A percentile compares a stretch with the other conserved stretches of the same genome.
Conservation (phyloP, 2,329 filamentous ascomycete species). For the Simplicillium aogashimaense region DNA sequence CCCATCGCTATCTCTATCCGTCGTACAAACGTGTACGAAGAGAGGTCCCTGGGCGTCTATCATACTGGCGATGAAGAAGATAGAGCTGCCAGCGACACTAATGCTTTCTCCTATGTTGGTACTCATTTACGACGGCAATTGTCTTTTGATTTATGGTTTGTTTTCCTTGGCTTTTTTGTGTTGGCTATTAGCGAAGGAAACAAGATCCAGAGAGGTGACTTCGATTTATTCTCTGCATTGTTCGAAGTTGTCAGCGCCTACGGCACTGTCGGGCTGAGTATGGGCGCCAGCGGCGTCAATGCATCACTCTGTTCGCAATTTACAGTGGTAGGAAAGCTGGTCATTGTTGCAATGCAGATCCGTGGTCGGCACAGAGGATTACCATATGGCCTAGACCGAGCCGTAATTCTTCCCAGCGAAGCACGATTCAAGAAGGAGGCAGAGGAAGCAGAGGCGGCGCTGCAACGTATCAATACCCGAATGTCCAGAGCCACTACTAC, state of each 20-base stretch:
- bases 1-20: constrained; percentile 94
- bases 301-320: constrained; percentile 80
- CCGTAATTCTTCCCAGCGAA: constrained; percentile 49
- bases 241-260: constrained; percentile 89
- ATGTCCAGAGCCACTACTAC: constrained; percentile 19
- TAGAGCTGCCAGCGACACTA: constrained; percentile 33
- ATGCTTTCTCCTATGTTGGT: constrained; percentile 73
- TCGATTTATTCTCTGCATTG: constrained; percentile 60
- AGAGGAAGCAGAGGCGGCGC: constrained; percentile 31
- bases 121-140: constrained; percentile 87
- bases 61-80: constrained; percentile 38
- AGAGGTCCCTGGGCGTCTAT: constrained; percentile 73
- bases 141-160: constrained; percentile 96
- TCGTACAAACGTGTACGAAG: constrained; percentile 92
- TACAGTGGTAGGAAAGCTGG: constrained; percentile 58
- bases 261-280: constrained; percentile 83
- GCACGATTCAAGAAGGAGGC: constrained; percentile 43
- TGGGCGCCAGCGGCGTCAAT: constrained; percentile 70
- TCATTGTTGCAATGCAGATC: constrained; percentile 60
- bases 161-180: constrained; percentile 88
- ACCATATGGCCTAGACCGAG: constrained; percentile 56
- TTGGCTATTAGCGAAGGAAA: constrained; percentile 79
- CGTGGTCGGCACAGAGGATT: constrained; percentile 60
- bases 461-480: constrained; percentile 25
- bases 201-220: constrained; percentile 52